Evolutionary conservation across 2,329 filamentous ascomycete species (phyloP), one percentile per base, ranked within the genome.

Genomic region (Lecanicillium sp.): DNA sequence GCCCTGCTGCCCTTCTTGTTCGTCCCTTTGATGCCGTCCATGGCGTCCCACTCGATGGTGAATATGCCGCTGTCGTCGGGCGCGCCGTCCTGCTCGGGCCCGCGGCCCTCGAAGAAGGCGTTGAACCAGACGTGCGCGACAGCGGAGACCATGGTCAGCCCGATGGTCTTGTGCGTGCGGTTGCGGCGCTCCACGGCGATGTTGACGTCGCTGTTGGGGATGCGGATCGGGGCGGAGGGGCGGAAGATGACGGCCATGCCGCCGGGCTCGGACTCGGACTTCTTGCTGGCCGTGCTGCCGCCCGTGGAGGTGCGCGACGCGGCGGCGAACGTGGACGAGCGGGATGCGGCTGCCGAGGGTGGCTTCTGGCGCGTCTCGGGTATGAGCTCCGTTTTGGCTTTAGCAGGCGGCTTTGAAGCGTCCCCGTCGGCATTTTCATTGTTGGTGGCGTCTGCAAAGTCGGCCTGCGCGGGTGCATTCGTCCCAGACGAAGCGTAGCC

Each of bases 41-140:
- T 87, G 46, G 73, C 72, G 32, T 80, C 77, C 78, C 78, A 81
- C 1, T 74, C 73, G 23, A 81, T 75, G 50, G 70, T 66, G 42
- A 81, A 81, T 3, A 81, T 70, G 10, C 78, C 91, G 9, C 77
- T 86, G 36, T 83, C 76, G 41, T 86, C 76, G 0, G 87, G 74
- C 14, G 73, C 68, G 20, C 86, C 87, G 23, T 70, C 65, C 35
- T 82, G 74, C 59, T 90, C 86, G 0, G 85, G 83, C 0, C 86
- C 86, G 17, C 79, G 71, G 37, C 90, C 90, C 67, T 97, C 93
- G 58, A 97, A 97, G 66, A 83, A 97, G 2, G 83, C 74, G 60
- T 98, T 98, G 73, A 96, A 95, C 93, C 93, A 98, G 14, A 95
- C 87, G 60, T 97, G 91, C 0, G 90, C 90, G 9, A 97, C 84